phyloP scores from a whole-genome alignment of 1,284 basidiomycete species.

The Papiliotrema terrestris region DNA sequence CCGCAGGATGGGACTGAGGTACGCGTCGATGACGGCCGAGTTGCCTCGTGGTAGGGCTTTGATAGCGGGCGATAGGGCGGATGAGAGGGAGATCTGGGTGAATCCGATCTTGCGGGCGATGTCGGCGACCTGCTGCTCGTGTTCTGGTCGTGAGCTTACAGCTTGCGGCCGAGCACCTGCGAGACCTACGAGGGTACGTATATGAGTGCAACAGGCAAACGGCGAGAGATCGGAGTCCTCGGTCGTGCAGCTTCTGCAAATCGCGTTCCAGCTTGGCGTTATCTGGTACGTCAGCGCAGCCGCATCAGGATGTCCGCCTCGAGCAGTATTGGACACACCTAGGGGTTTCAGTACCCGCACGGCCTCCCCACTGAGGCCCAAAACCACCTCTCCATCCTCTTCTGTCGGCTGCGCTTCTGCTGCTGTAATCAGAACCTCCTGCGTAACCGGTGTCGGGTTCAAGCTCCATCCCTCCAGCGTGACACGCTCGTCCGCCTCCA shows the following conservation, averaged over 20 bases:
- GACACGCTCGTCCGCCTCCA: slow-evolving; percentile 55
- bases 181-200: too few species aligned
- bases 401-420: too few species aligned
- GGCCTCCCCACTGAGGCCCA: too few species aligned
- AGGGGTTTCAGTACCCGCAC: too few species aligned
- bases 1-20: slow-evolving; percentile 83
- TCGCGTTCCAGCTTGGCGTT: slow-evolving; percentile 13
- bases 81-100: slow-evolving; percentile 80
- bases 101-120: slow-evolving; percentile 79
- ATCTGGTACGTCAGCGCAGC: too few species aligned
- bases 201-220: slow-evolving; percentile 26
- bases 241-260: slow-evolving; percentile 16
- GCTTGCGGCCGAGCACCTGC: too few species aligned
- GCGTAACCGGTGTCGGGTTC: too few species aligned
- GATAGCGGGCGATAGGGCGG: slow-evolving; percentile 88
- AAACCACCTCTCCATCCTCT: too few species aligned
- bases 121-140: slow-evolving; percentile 66
- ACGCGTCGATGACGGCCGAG: slow-evolving; percentile 91
- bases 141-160: slow-evolving; percentile 49
- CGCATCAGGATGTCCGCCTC: too few species aligned
- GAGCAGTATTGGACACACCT: too few species aligned
- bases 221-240: slow-evolving; percentile 24
- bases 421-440: too few species aligned
- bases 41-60: slow-evolving; percentile 84
- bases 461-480: too few species aligned